Evolutionary conservation across 441 rosid genomes (phyloP), one percentile per base, ranked within the genome.

Genomic region (Jatropha podagrica): DNA sequence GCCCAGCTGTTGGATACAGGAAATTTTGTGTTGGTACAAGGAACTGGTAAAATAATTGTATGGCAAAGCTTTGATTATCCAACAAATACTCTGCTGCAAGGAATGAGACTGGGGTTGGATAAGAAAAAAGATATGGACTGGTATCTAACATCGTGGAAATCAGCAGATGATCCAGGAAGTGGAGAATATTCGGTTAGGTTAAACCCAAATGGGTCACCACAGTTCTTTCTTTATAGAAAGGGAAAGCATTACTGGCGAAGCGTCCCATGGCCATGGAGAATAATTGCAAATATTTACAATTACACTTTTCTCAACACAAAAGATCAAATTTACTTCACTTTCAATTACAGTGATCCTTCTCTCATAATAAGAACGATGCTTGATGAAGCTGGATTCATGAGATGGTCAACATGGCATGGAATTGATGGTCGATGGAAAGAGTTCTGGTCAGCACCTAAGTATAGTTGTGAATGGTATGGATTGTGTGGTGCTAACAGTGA

Each of bases 21-120:
- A 52, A 86, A 86, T 78, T 72, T 85, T 76, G 70, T 26, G 40
- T 17, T 59, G 65, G 12, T 59, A 0, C 15, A 55, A 38, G 65
- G 13, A 15, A 73, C 26, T 12, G 61, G 64, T 32, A 18, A 0
- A 68, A 41, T 2, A 44, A 11, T 55, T 55, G 46, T 69, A 4
- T 78, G 84, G 82, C 79, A 81, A 27, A 81, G 84, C 56, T 75
- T 81, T 65, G 77, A 81, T 69, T 32, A 75, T 59, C 79, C 77
- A 0, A 41, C 73, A 0, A n/a, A 78, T 11, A 72, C 81, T 1
- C 0, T 67, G 7, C 10, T 81, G 0, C 52, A 46, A 18, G 80
- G 76, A 2, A 78, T 78, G 84, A 76, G 37, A 52, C 0, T 72
- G 0, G 80, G 80, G 46, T 0, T 51, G 62, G 32, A 81, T 44